Evolutionary conservation across 345 rosid genomes (phyloP), one percentile per base, ranked within the genome.

Genomic region (Camelina hispida): DNA sequence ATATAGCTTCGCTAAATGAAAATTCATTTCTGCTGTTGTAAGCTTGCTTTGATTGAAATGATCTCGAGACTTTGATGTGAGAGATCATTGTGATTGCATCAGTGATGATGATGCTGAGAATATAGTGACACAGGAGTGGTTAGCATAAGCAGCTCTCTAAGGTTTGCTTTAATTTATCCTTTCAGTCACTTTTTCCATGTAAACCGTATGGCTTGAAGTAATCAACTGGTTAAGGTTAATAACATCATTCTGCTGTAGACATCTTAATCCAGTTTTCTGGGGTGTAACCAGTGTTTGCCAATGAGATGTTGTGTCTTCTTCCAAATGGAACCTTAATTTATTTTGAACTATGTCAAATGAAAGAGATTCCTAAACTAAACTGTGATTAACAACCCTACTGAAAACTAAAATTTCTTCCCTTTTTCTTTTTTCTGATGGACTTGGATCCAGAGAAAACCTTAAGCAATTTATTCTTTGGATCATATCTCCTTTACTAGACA

Each of bases 1-100:
- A 23, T 68, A 68, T 40, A 68, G 52, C 23, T 68, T 43, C 6
- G 28, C 14, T 32, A 50, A 18, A 37, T 9, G 23, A 58, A 57
- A 73, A 10, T 4, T 52, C 2, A 4, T 42, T 10, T 48, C 53
- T 58, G 51, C 34, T 58, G 3, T 48, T 42, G 46, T 68, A 51
- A 30, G 62, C 48, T 47, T 68, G 62, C 46, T 20, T 60, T 75
- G 16, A 28, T 42, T 35, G 57, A 22, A 62, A 43, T 52, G 57
- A 47, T 62, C 43, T 62, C 64, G 17, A 76, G 70, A 69, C 74
- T 69, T 76, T 43, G 74, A 76, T 76, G 64, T 61, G 63, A 76
- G 64, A 68, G 74, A 54, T 68, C 69, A n/a, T 53, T 76, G 9
- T 34, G 79, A 65, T 62, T 52, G 38, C 69, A 60, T 61, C 30